Evolutionary conservation across 2,329 filamentous ascomycete species (phyloP), one percentile per base, ranked within the genome.

Genomic region (Thermoascus crustaceus): DNA sequence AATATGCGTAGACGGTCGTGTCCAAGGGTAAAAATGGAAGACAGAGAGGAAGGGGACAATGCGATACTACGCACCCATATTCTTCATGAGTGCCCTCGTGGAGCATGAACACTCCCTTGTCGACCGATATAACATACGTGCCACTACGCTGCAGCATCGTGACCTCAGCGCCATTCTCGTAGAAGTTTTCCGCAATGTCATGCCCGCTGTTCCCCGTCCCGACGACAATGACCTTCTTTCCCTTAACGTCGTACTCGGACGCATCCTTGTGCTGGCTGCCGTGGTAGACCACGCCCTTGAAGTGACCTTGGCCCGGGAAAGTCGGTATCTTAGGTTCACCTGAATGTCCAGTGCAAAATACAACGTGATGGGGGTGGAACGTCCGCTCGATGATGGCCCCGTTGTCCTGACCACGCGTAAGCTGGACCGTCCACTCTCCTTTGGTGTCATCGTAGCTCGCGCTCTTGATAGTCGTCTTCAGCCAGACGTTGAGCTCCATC

Each of bases 81-180:
- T 71, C 68, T 34, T 69, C 66, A 43, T 71, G 68, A 22, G 67
- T 44, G 2, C 65, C 67, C 18, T 64, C 54, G 4, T 61, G 55
- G 34, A 64, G 51, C 50, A 72, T 66, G 23, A 67, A 60, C 0
- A 67, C 53, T 1, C 65, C 63, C 25, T 61, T 61, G 3, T 66
- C 58, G 9, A 57, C 58, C 1, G 64, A 66, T 17, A 74, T 58
- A 7, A 73, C 66, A 46, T 68, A 73, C 2, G 69, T 75, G 2
- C 63, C 63, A 6, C 60, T 57, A 6, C 71, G 67, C 50, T 76
- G 72, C 2, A 76, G 46, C 64, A 76, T 69, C 3, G 70, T 71
- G 2, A 74, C 69, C 13, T 63, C 51, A 4, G 67, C 66, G 1
- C 71, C 71, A 21, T 66, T 62, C 33, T 71, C 61, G 31, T 63